Evolutionary conservation across 805 yeast species (phyloP).

Genomic region (Tanozyma kutaoensis): DNA sequence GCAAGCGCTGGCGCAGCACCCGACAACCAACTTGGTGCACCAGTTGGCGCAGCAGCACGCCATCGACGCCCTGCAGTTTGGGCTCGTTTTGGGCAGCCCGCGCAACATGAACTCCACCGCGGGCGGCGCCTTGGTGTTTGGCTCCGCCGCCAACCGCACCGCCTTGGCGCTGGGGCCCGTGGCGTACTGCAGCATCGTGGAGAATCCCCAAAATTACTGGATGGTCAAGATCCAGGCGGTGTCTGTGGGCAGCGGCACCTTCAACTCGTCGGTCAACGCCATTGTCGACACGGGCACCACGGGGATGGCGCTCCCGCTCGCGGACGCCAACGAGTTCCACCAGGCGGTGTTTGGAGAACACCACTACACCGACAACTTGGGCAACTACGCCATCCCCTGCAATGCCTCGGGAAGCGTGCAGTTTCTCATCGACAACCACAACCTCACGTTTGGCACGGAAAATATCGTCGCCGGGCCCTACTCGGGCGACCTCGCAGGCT

Average conservation of each 20-base stretch:
- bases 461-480: slow-evolving; percentile 33
- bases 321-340: slow-evolving; percentile 38
- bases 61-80: slow-evolving; percentile 27
- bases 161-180: slow-evolving; percentile 19
- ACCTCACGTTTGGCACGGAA: no score
- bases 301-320: slow-evolving; percentile 38
- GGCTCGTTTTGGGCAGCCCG: slow-evolving; percentile 7
- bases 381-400: slow-evolving; percentile 22
- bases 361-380: slow-evolving; percentile 40
- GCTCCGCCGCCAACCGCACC: slow-evolving; percentile 5
- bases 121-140: slow-evolving; percentile 15
- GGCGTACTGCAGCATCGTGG: slow-evolving; percentile 22
- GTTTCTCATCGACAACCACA: no score
- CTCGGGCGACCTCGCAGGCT: slow-evolving; percentile 24
- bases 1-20: slow-evolving; percentile 26
- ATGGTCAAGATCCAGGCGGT: slow-evolving; percentile 28
- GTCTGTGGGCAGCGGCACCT: slow-evolving; percentile 1
- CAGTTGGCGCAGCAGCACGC: slow-evolving; percentile 19
- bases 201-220: slow-evolving; percentile 34
- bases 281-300: slow-evolving; percentile 41
- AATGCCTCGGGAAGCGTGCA: no score
- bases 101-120: slow-evolving; percentile 7
- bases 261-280: slow-evolving; percentile 2
- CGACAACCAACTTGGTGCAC: slow-evolving; percentile 23
- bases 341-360: slow-evolving; percentile 27